Base-by-base conservation (phyloP, 192 early-diverging fungal genomes). In the Coemansia sp. region DNA sequence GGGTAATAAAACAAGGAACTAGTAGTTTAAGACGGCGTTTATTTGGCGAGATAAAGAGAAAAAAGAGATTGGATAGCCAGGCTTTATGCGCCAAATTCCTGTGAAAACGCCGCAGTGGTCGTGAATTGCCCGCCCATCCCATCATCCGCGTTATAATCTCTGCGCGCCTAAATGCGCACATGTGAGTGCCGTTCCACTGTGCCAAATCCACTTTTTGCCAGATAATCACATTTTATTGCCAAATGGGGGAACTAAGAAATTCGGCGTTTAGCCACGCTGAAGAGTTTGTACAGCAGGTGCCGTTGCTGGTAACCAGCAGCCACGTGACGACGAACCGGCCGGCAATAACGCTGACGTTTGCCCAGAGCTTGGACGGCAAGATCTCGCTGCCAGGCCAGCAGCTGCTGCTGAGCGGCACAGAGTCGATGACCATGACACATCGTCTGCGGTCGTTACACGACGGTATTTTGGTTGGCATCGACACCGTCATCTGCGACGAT, bases 301-400 rank as follows among this genome's bases (percentile, higher is more conserved):
- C 58, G 19, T 40, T 46, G 58, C 42, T 44, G 10, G 14, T 22
- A 15, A 25, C 58, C 59, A 55, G 21, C 47, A 28, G 48, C 54
- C 71, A 48, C 11, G 14, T 20, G 28, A 53, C 64, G 52, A 15
- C 25, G 2, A 17, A 3, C 17, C 47, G 36, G 37, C 51, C 85
- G 86, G 8, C 85, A 68, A 82, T 94, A 9, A 95, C 93, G 0
- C 78, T 97, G 48, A 97, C 94, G 2, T 97, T 82, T 80, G 93
- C 93, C 1, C 94, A 97, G 74, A 90, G 91, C 64, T 80, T 94
- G 22, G 93, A 97, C 72, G 91, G 89, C 48, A 90, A 86, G 62
- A 91, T 97, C 12, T 66, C 83, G 5, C 72, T 55, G 4, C 66
- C 68, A 6, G 81, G 84, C 23, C 72, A 80, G 20, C 90, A 84